A percentile compares a stretch with the other conserved stretches of the same genome.
phyloP scores from a whole-genome alignment of 176 grass and related monocot species.

The Leersia perrieri region DNA sequence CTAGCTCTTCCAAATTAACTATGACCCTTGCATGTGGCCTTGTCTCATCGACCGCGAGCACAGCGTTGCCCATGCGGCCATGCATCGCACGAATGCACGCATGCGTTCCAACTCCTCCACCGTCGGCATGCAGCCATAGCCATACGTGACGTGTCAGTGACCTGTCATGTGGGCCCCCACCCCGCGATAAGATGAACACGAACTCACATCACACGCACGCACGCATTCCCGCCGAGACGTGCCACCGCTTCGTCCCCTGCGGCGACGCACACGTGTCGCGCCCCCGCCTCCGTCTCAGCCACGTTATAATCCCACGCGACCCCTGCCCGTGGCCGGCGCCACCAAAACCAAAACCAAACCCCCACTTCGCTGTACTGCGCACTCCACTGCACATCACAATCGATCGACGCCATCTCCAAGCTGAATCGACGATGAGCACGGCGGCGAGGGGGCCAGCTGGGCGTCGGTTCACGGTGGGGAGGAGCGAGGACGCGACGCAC shows the following conservation, averaged over 20 bases:
- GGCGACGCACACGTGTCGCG: slow-evolving; percentile 4
- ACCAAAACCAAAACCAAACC: too few relatives aligned
- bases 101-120: too few relatives aligned
- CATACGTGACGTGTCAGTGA: not conserved
- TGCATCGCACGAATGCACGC: too few relatives aligned
- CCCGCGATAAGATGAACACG: slow-evolving; percentile 14
- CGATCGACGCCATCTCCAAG: too few relatives aligned
- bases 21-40: too few relatives aligned
- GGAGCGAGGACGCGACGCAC: slow-evolving; percentile 68
- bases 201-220: not conserved
- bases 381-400: not conserved
- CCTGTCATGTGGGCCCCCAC: not conserved
- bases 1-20: not conserved
- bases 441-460: slow-evolving; percentile 13
- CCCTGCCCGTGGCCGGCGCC: not conserved
- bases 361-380: not conserved
- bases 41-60: not conserved
- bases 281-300: not conserved
- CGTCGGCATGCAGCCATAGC: too few relatives aligned
- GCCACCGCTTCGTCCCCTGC: not conserved
- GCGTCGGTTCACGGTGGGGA: slow-evolving; percentile 67
- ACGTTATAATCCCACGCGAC: slow-evolving; percentile 10
- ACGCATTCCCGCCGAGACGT: not conserved
- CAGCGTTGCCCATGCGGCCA: not conserved
- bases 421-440: too few relatives aligned